These are phyloP conservation scores for Daldinia grandis DNA, from an alignment of 495 filamentous ascomycete species.

Conservation along the genomic window DNA sequence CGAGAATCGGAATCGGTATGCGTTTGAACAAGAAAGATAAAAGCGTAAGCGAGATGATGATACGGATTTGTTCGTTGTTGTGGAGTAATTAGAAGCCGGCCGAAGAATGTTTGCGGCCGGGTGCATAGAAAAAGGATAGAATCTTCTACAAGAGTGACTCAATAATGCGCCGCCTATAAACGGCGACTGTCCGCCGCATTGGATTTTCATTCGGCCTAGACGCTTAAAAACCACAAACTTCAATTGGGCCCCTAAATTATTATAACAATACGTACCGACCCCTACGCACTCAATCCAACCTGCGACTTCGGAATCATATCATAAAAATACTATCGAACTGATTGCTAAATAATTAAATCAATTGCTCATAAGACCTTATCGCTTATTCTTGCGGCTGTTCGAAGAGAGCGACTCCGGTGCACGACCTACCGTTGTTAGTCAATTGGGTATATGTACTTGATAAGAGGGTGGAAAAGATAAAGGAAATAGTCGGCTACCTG, in stretches of 20 bases:
- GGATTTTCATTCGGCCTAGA: conserved; percentile 32
- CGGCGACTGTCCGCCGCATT: conserved; percentile 40
- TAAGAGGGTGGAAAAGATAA: conserved; percentile 2
- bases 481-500: neutral
- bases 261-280: conserved; percentile 15
- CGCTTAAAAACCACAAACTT: conserved; percentile 5
- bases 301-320: conserved; percentile 9
- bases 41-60: neutral
- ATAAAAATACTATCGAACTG: conserved; percentile 6
- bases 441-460: neutral
- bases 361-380: neutral
- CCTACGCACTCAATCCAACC: conserved; percentile 19
- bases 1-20: conserved; percentile 25
- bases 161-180: conserved; percentile 46
- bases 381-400: neutral
- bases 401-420: neutral
- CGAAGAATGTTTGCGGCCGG: conserved; percentile 34
- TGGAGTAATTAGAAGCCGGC: conserved; percentile 21
- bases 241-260: conserved; percentile 14
- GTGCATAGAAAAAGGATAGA: conserved; percentile 41
- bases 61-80: conserved; percentile 19
- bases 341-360: neutral
- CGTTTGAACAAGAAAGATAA: conserved; percentile 6
- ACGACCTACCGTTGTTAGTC: neutral
- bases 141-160: conserved; percentile 50